phyloP scores from a whole-genome alignment of 2,329 filamentous ascomycete genomes.

The Niveomyces coronatus region DNA sequence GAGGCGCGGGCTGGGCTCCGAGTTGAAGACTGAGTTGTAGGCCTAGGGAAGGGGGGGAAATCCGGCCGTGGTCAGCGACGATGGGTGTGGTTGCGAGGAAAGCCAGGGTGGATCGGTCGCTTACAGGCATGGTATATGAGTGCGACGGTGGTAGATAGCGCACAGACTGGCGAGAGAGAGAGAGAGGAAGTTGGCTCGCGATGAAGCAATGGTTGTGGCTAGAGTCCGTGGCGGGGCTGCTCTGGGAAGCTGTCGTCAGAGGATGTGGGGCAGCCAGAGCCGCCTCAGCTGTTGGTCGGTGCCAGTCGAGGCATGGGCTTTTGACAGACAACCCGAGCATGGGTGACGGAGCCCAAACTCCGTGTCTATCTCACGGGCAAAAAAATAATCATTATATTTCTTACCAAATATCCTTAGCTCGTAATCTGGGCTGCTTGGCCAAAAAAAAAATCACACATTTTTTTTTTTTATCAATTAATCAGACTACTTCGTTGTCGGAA shows the following conservation, averaged over 20 bases:
- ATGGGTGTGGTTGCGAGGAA: neutral
- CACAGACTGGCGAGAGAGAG: too few relatives aligned
- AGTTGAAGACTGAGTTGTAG: constrained; percentile 96
- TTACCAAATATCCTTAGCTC: too few relatives aligned
- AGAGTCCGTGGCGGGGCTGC: constrained; percentile 8
- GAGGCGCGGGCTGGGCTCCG: constrained; percentile 55
- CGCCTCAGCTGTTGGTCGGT: neutral
- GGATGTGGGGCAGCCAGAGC: neutral
- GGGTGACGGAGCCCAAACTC: too few relatives aligned
- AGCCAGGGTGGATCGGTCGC: neutral
- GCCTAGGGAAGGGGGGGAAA: constrained; percentile 45
- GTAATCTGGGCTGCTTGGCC: too few relatives aligned
- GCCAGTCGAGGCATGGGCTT: neutral
- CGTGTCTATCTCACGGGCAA: too few relatives aligned
- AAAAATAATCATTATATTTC: too few relatives aligned
- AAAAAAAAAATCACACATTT: too few relatives aligned
- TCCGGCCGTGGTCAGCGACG: neutral
- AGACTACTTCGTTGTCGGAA: too few relatives aligned
- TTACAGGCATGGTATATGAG: constrained; percentile 16
- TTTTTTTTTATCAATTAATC: too few relatives aligned
- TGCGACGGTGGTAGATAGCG: too few relatives aligned
- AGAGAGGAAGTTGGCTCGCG: too few relatives aligned
- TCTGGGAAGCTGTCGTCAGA: constrained; percentile 5
- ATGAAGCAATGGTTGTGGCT: too few relatives aligned
- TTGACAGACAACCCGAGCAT: neutral